Conservation (phyloP, 176 grass and related monocot genomes). For the Musa itinerans region DNA sequence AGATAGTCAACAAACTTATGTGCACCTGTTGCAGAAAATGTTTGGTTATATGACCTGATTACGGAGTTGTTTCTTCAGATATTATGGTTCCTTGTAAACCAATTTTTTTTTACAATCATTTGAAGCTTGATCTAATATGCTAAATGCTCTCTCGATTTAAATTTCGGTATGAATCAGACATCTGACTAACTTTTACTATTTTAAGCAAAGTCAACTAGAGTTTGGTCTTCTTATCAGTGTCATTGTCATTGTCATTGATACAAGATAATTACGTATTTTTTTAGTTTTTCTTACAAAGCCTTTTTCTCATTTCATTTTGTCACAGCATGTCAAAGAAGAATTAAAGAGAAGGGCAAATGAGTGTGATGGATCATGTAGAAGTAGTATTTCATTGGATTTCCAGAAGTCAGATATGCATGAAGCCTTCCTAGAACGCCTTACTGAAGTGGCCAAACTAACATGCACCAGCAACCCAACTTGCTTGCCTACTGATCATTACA, state of each 20-base stretch:
- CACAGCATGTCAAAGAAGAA: conserved; percentile 51
- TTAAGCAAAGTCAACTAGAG: too few species aligned
- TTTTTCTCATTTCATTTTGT: background rate
- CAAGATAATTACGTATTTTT: background rate
- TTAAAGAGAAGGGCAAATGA: conserved; percentile 33
- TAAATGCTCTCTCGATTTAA: too few species aligned
- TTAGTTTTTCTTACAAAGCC: background rate
- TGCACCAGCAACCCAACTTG: conserved; percentile 11
- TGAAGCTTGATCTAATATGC: too few species aligned
- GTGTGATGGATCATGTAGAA: conserved; percentile 34
- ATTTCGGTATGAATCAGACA: too few species aligned
- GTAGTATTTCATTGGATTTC: conserved; percentile 34
- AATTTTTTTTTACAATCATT: too few species aligned
- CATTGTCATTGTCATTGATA: background rate
- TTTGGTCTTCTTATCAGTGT: too few species aligned
- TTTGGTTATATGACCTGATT: too few species aligned
- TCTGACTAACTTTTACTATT: too few species aligned
- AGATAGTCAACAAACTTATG: too few species aligned
- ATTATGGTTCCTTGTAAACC: too few species aligned
- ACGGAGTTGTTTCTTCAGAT: too few species aligned
- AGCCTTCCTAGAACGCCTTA: conserved; percentile 44
- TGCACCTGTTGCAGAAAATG: too few species aligned
- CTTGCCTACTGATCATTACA: background rate
- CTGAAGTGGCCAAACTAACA: conserved; percentile 36
- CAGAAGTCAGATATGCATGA: conserved; percentile 52